Percentiles rank a stretch among this genome's conserved stretches.
phyloP scores from a whole-genome alignment of 2,329 filamentous ascomycete species.

The Hymenoscyphus albidus region DNA sequence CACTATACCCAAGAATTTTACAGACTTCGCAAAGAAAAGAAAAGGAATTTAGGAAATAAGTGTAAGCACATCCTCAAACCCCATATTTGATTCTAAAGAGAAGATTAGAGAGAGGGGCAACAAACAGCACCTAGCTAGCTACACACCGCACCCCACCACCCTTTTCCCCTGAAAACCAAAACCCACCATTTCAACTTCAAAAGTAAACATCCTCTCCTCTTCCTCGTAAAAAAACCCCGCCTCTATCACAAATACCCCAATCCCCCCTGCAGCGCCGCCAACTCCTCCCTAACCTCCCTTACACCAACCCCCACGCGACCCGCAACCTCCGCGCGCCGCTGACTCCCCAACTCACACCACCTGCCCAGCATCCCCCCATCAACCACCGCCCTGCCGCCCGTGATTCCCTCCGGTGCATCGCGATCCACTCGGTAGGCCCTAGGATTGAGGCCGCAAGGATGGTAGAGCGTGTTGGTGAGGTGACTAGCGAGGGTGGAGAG shows the following conservation, averaged over 20 bases:
- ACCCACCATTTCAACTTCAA: neutral
- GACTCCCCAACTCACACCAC: constrained; percentile 72
- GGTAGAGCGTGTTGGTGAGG: constrained; percentile 70
- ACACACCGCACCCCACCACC: neutral
- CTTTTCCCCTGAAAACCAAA: neutral
- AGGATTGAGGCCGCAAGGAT: constrained; percentile 77
- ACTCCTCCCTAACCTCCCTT: constrained; percentile 65
- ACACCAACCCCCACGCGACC: constrained; percentile 66
- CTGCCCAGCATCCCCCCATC: constrained; percentile 73
- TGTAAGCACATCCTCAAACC: too few species aligned
- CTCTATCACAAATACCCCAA: constrained; percentile 51
- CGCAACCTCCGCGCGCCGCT: constrained; percentile 68
- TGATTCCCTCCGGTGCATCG: constrained; percentile 42
- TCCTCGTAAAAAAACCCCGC: neutral
- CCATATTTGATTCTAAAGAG: too few species aligned
- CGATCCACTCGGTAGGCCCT: constrained; percentile 69
- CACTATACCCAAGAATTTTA: too few species aligned
- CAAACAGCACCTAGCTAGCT: too few species aligned
- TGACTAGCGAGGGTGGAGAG: constrained; percentile 78
- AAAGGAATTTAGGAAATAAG: too few species aligned
- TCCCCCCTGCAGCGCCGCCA: constrained; percentile 60
- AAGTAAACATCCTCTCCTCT: neutral
- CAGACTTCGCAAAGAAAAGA: too few species aligned
- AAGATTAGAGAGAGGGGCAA: too few species aligned
- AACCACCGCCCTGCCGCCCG: constrained; percentile 49